Evolutionary conservation across 345 rosid genomes (phyloP).

Genomic region (Luvunga scandens): DNA sequence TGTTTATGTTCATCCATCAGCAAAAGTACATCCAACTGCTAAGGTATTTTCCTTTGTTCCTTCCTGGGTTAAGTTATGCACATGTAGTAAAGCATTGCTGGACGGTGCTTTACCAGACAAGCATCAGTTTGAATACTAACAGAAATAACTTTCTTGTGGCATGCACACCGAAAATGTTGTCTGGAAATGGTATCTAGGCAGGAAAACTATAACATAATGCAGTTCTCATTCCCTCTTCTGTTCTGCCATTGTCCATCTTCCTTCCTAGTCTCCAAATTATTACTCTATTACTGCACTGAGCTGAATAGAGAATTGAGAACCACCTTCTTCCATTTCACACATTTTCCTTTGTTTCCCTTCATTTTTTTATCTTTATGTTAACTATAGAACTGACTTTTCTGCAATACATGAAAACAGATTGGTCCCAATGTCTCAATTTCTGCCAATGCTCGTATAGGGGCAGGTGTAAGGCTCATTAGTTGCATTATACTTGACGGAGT

Average conservation of each 20-base stretch:
- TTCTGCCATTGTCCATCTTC: not conserved
- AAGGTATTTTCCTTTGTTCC: slow-evolving; percentile 48
- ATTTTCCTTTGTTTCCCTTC: not conserved
- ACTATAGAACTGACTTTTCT: not conserved
- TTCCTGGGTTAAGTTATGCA: slow-evolving; percentile 8
- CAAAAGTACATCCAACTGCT: slow-evolving; percentile 94
- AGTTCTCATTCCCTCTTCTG: not conserved
- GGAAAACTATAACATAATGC: not conserved
- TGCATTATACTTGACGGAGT: slow-evolving; percentile 93
- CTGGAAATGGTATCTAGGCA: not conserved
- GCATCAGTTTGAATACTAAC: not conserved
- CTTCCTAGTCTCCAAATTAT: not conserved
- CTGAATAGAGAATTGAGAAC: not conserved
- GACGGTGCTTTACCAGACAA: not conserved
- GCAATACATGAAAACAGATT: slow-evolving; percentile 49
- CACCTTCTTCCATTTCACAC: not conserved
- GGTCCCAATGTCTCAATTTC: slow-evolving; percentile 92
- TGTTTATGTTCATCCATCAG: slow-evolving; percentile 92
- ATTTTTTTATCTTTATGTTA: not conserved
- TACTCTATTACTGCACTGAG: not conserved
- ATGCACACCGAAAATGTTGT: not conserved
- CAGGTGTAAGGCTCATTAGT: slow-evolving; percentile 86
- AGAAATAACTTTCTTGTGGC: not conserved
- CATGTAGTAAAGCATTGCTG: not conserved
- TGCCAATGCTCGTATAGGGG: slow-evolving; percentile 91